Percentiles rank a stretch among this genome's conserved stretches.
phyloP scores from a whole-genome alignment of 148 eudicot genomes.

The Suaeda aralocaspica region DNA sequence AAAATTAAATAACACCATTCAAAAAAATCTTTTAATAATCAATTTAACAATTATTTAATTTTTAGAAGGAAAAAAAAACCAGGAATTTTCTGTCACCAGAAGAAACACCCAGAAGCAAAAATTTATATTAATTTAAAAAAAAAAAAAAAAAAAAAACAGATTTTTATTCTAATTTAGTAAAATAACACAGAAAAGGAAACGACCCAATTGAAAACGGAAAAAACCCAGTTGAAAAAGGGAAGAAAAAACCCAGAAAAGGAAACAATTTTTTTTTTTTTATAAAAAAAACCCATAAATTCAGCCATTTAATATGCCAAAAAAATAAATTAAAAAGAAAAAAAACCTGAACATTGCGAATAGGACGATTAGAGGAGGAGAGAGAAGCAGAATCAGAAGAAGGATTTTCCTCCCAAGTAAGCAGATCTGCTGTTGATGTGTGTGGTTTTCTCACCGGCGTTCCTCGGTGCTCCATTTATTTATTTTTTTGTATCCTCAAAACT shows the following conservation, averaged over 20 bases:
- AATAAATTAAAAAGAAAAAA: too few species aligned
- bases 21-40: too few species aligned
- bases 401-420: conserved; percentile 74
- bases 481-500: not conserved
- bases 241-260: too few species aligned
- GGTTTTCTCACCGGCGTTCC: conserved; percentile 76
- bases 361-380: conserved; percentile 39
- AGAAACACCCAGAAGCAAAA: not conserved
- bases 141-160: not conserved
- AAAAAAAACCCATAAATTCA: not conserved
- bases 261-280: too few species aligned
- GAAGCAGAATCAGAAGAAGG: conserved; percentile 40
- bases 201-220: too few species aligned
- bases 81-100: not conserved
- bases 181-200: too few species aligned
- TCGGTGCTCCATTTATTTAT: conserved; percentile 25
- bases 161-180: too few species aligned
- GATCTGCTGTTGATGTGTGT: conserved; percentile 89
- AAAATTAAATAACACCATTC: too few species aligned
- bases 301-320: not conserved
- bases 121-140: not conserved
- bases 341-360: conserved; percentile 26
- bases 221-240: too few species aligned
- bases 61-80: not conserved
- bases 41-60: too few species aligned